phyloP scores from a whole-genome alignment of 179 eudicot genomes.

The Spergularia azorica region DNA sequence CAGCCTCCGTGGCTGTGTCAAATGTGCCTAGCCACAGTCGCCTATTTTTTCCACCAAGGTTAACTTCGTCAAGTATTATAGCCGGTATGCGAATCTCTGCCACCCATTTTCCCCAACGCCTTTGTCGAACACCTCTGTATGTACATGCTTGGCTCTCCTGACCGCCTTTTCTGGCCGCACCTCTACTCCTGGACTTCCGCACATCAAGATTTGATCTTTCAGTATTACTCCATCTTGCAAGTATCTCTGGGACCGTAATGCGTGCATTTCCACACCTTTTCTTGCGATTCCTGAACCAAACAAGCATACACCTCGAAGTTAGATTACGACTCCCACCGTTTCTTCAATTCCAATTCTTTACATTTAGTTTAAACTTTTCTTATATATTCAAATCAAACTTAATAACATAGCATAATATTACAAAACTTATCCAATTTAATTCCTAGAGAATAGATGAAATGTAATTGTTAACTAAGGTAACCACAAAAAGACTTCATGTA shows the following conservation, averaged over 20 bases:
- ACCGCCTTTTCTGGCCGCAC: conserved; percentile 28
- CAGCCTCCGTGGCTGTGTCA: conserved; percentile 45
- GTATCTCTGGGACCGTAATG: conserved; percentile 10
- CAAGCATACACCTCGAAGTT: too few relatives aligned
- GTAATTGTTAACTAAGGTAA: too few relatives aligned
- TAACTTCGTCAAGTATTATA: not conserved
- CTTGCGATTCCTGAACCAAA: conserved; percentile 7
- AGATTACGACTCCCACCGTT: too few relatives aligned
- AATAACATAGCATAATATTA: too few relatives aligned
- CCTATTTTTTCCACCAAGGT: not conserved
- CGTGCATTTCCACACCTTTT: conserved; percentile 17
- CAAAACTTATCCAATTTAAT: too few relatives aligned
- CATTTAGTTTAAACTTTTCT: too few relatives aligned
- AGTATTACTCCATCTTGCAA: conserved; percentile 13
- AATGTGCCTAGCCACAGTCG: conserved; percentile 56
- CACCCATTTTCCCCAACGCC: conserved; percentile 31
- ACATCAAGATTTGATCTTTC: too few relatives aligned
- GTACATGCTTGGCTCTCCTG: conserved; percentile 28
- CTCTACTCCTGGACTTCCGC: too few relatives aligned
- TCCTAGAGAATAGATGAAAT: too few relatives aligned
- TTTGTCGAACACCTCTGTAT: conserved; percentile 34
- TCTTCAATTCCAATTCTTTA: too few relatives aligned
- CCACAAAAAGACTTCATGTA: too few relatives aligned
- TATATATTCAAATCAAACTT: too few relatives aligned
- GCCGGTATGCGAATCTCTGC: conserved; percentile 30